Percentiles rank a stretch among this genome's conserved stretches.
These are phyloP conservation scores for Vitis rupestris DNA, from an alignment of 164 flowering plant species.

Conservation along the genomic window DNA sequence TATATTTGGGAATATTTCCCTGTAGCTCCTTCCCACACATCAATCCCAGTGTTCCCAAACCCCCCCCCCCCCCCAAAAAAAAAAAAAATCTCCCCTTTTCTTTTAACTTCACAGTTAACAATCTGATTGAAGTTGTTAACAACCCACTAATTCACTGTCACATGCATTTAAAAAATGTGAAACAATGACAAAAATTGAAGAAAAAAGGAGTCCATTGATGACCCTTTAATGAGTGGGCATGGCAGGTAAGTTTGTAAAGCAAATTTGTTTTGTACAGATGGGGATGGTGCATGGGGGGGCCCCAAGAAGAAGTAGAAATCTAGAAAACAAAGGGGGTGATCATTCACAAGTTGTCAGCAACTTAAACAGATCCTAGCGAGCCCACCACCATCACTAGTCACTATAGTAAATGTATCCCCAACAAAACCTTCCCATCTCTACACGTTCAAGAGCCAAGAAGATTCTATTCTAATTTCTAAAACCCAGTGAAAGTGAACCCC, in stretches of 20 bases:
- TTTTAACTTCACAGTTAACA: no score
- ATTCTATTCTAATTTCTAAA: slow-evolving; percentile 80
- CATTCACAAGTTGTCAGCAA: slow-evolving; percentile 36
- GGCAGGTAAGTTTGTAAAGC: not conserved
- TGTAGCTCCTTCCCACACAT: not conserved
- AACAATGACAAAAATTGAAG: no score
- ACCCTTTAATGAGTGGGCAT: not conserved
- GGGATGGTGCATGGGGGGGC: not conserved
- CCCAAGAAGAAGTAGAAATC: slow-evolving; percentile 14
- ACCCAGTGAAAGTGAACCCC: slow-evolving; percentile 39
- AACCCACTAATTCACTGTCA: no score
- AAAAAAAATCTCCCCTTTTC: no score
- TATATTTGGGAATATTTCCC: slow-evolving; percentile 23
- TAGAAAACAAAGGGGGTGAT: slow-evolving; percentile 21
- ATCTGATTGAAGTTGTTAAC: no score
- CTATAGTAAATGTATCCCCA: slow-evolving; percentile 9
- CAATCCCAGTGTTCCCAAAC: slow-evolving; percentile 8
- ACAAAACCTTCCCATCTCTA: not conserved
- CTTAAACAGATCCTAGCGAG: slow-evolving; percentile 27
- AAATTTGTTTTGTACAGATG: slow-evolving; percentile 3
- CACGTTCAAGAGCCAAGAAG: slow-evolving; percentile 53
- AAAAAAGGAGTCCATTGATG: no score
- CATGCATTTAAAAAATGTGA: no score
- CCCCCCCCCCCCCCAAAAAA: no score
- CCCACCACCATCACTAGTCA: slow-evolving; percentile 28